phyloP scores from a whole-genome alignment of 768 basidiomycete genomes.

The Tylopilus plumbeoviolaceoides region DNA sequence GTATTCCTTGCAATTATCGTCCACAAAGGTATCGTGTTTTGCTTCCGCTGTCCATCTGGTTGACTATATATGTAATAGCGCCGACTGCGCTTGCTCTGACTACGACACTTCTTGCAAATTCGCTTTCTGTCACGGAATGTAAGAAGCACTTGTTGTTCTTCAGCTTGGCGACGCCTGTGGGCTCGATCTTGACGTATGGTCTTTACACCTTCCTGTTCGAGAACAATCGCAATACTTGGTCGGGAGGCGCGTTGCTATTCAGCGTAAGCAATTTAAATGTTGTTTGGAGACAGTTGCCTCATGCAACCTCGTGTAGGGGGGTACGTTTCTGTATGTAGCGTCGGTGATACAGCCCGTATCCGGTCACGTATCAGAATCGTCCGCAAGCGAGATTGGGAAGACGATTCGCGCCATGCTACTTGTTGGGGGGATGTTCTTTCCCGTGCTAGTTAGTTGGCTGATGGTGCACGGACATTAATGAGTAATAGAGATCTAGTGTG shows the following conservation, averaged over 20 bases:
- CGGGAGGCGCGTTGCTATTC: slow-evolving; percentile 75
- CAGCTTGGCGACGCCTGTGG: slow-evolving; percentile 77
- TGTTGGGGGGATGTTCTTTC: slow-evolving; percentile 66
- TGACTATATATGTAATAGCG: slow-evolving; percentile 43
- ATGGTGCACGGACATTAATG: slow-evolving; percentile 56
- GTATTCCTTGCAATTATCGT: slow-evolving; percentile 89
- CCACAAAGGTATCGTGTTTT: slow-evolving; percentile 68
- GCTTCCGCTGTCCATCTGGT: neutral
- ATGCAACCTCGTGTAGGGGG: slow-evolving; percentile 51
- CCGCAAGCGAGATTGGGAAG: slow-evolving; percentile 42
- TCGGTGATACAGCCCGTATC: slow-evolving; percentile 82
- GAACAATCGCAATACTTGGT: slow-evolving; percentile 45
- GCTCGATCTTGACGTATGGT: slow-evolving; percentile 73
- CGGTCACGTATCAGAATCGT: slow-evolving; percentile 35
- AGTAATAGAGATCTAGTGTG: neutral
- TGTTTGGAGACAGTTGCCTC: neutral
- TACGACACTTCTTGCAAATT: slow-evolving; percentile 74
- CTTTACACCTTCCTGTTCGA: slow-evolving; percentile 49
- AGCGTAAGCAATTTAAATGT: slow-evolving; percentile 52
- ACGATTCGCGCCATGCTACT: slow-evolving; percentile 49
- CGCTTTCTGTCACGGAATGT: slow-evolving; percentile 65
- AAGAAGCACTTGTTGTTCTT: slow-evolving; percentile 75
- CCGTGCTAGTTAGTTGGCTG: slow-evolving; percentile 54
- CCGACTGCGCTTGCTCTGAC: slow-evolving; percentile 90
- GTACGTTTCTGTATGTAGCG: slow-evolving; percentile 92